These are phyloP conservation scores for Neofusicoccum parvum DNA, from an alignment of 2,329 filamentous ascomycete species.

Conservation along the genomic window DNA sequence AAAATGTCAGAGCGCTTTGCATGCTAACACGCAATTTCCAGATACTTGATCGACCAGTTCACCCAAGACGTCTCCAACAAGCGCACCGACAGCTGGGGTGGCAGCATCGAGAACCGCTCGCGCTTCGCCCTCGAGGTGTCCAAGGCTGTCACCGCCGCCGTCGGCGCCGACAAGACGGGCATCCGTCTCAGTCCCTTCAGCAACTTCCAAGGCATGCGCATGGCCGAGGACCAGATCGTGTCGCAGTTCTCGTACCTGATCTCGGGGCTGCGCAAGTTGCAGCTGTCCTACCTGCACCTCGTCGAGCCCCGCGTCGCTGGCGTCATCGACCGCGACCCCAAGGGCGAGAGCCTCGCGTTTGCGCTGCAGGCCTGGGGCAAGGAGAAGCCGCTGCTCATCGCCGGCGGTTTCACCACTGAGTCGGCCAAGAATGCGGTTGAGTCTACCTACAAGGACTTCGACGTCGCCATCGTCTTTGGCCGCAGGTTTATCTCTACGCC, in stretches of 20 bases:
- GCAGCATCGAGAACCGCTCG: slow-evolving; percentile 54
- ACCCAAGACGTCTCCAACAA: slow-evolving; percentile 61
- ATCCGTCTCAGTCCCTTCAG: slow-evolving; percentile 64
- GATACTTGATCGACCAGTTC: slow-evolving; percentile 70
- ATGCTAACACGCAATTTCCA: slow-evolving; percentile 31
- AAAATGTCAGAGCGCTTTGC: too few species aligned
- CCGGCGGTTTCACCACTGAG: slow-evolving; percentile 46
- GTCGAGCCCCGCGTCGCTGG: slow-evolving; percentile 58
- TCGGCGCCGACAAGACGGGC: slow-evolving; percentile 57
- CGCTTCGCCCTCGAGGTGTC: slow-evolving; percentile 58
- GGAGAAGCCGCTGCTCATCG: slow-evolving; percentile 38
- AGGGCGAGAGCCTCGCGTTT: slow-evolving; percentile 29
- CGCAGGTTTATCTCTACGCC: slow-evolving; percentile 53
- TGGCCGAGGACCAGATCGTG: slow-evolving; percentile 56
- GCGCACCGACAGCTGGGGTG: slow-evolving; percentile 53
- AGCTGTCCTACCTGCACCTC: slow-evolving; percentile 64
- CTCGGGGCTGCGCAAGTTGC: slow-evolving; percentile 51
- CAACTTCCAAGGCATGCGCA: slow-evolving; percentile 64
- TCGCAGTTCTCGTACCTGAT: slow-evolving; percentile 66
- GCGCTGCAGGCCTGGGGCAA: slow-evolving; percentile 30
- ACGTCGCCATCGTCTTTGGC: slow-evolving; percentile 53
- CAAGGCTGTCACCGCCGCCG: slow-evolving; percentile 50
- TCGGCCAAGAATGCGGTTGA: slow-evolving; percentile 41
- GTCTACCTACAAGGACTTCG: slow-evolving; percentile 45
- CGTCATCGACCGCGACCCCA: slow-evolving; percentile 36